Percentiles rank a stretch among this genome's conserved stretches.
These are phyloP conservation scores for Lactifluus hygrophoroides DNA, from an alignment of 768 basidiomycete species.

Conservation along the genomic window DNA sequence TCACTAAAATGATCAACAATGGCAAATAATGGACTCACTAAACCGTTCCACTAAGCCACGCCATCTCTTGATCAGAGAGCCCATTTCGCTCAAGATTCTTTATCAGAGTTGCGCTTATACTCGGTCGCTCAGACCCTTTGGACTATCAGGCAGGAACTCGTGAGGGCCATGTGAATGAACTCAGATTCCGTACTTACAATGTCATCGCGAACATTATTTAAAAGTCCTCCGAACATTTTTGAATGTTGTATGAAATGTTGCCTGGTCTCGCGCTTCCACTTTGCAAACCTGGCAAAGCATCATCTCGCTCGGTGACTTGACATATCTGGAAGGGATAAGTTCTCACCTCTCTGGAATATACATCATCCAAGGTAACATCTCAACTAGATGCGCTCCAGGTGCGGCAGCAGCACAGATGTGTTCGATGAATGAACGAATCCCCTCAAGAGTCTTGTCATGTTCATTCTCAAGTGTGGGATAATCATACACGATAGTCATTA, in stretches of 20 bases:
- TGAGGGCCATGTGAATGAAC: too few relatives aligned
- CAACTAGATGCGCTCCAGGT: constrained; percentile 21
- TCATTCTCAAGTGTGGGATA: background rate
- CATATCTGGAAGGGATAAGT: too few relatives aligned
- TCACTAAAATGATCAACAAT: background rate
- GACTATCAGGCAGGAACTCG: too few relatives aligned
- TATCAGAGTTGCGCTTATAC: too few relatives aligned
- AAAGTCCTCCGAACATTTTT: constrained; percentile 15
- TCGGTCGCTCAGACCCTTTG: too few relatives aligned
- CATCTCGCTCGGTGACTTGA: too few relatives aligned
- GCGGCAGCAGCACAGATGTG: background rate
- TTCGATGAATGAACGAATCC: background rate
- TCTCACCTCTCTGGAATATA: constrained; percentile 14
- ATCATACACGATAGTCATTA: background rate
- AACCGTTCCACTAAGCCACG: too few relatives aligned
- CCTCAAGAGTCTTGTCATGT: background rate
- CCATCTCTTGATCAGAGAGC: too few relatives aligned
- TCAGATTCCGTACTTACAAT: too few relatives aligned
- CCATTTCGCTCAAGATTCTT: too few relatives aligned
- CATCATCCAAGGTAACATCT: constrained; percentile 20
- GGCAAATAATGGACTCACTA: constrained; percentile 4
- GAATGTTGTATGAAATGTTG: background rate
- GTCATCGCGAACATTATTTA: background rate
- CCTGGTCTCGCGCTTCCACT: constrained; percentile 22
- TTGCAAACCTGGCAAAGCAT: constrained; percentile 6